Evolutionary conservation across 306 rosid genomes (phyloP).

Genomic region (Acacia crassicarpa): DNA sequence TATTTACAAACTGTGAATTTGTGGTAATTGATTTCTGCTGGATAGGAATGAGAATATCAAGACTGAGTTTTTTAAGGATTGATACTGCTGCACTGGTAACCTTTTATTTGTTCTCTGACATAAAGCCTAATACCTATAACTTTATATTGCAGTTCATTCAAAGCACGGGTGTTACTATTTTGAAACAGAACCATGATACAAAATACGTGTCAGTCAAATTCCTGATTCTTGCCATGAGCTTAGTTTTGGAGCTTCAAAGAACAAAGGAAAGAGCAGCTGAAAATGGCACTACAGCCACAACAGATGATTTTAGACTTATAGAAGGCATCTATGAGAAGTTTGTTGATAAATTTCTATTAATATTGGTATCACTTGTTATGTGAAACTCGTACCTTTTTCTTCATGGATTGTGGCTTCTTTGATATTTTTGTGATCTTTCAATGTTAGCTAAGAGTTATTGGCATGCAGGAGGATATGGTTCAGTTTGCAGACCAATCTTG

Average conservation of each 20-base stretch:
- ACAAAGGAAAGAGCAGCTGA: constrained; percentile 54
- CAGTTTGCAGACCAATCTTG: constrained; percentile 63
- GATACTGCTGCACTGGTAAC: constrained; percentile 16
- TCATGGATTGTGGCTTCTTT: constrained; percentile 24
- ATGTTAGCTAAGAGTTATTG: constrained; percentile 15
- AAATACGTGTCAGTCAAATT: constrained; percentile 64
- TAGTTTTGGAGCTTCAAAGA: constrained; percentile 79
- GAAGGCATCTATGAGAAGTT: constrained; percentile 55
- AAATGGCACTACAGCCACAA: constrained; percentile 38
- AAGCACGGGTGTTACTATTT: constrained; percentile 40
- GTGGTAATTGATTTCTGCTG: constrained; percentile 6
- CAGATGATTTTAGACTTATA: constrained; percentile 39
- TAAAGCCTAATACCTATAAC: constrained; percentile 21
- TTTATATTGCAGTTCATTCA: constrained; percentile 65
- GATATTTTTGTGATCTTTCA: constrained; percentile 25
- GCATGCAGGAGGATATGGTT: constrained; percentile 75
- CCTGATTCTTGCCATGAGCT: constrained; percentile 64
- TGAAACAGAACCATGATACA: constrained; percentile 49
- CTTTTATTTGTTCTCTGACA: constrained; percentile 15
- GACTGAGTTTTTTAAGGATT: constrained; percentile 8
- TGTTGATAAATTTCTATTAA: constrained; percentile 41
- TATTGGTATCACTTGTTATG: constrained; percentile 61
- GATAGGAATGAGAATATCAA: neutral
- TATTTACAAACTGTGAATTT: constrained; percentile 6
- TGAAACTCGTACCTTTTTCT: constrained; percentile 5